Evolutionary conservation across 495 filamentous ascomycete genomes (phyloP), one percentile per base, ranked within the genome.

Genomic region (Aspergillus indologenus): DNA sequence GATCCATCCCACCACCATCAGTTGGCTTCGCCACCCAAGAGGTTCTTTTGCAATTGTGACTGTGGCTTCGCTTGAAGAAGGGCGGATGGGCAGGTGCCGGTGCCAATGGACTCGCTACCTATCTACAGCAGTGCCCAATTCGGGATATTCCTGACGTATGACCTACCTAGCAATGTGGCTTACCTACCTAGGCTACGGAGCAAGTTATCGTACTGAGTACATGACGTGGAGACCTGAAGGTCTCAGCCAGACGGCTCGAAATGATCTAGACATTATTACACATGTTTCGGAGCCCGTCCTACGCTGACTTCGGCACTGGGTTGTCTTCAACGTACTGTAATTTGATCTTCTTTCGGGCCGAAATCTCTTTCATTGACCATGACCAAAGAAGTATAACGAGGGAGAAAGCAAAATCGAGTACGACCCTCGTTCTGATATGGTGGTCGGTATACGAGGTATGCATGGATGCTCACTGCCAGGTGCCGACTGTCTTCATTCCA

Each of bases 21-120:
- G n/a, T n/a, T n/a, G n/a, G 15, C 44, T 17, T 51, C 22, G 49
- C 57, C 57, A 59, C 57, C 48, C 34, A 40, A 40, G 34, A 11
- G 34, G 12, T 40, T 7, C 34, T 6, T 40, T 11, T 40, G 7
- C 34, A n/a, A 40, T 40, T 11, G 34, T 6, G 34, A 40, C 12
- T 40, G 34, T 40, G 50, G 47, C 34, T 54, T 21, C 2, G 52
- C 29, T 42, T 18, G 40, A n/a, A 31, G 15, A 19, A 52, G 49
- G 4, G 1, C 21, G 29, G 49, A 22, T 22, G 23, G 22, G 23
- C 5, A 23, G 24, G 20, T 18, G n/a, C 5, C 22, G 22, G 15
- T 29, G n/a, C n/a, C 1, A 0, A 29, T 52, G 19, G 6, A 21
- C 34, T 40, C 12, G 12, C 7, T 40, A 11, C 12, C 34, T 7